A percentile compares a stretch with the other conserved stretches of the same genome.
phyloP scores from a whole-genome alignment of 345 rosid genomes.

The Lumnitzera littorea region DNA sequence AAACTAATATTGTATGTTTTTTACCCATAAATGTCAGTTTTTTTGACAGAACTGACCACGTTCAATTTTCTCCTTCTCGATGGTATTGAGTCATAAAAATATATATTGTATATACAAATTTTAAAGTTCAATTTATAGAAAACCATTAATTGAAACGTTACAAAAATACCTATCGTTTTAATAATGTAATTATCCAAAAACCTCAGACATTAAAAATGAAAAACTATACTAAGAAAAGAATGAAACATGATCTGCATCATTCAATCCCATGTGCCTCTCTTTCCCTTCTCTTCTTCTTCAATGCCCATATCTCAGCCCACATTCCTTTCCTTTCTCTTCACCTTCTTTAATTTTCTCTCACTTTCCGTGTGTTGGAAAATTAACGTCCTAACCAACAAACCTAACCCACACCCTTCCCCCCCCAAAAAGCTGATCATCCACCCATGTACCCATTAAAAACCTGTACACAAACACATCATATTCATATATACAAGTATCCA shows the following conservation, averaged over 20 bases:
- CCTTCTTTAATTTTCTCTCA: background rate
- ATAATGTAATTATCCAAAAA: too few relatives aligned
- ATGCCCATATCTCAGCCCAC: conserved; percentile 8
- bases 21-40: too few relatives aligned
- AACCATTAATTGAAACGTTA: too few relatives aligned
- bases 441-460: background rate
- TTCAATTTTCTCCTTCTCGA: too few relatives aligned
- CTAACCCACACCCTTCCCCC: background rate
- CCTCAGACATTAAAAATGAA: background rate
- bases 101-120: too few relatives aligned
- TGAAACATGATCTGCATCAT: conserved; percentile 10
- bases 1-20: too few relatives aligned
- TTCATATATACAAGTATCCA: background rate
- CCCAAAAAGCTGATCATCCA: conserved; percentile 15
- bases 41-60: too few relatives aligned
- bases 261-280: conserved; percentile 14
- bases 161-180: too few relatives aligned
- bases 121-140: too few relatives aligned
- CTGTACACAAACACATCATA: conserved; percentile 1
- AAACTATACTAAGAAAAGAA: background rate
- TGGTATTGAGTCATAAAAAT: too few relatives aligned
- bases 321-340: conserved; percentile 3
- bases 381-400: background rate
- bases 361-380: conserved; percentile 1
- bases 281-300: conserved; percentile 12